Conservation (phyloP, 176 grass and related monocot genomes). For the Aegilops sharonensis region DNA sequence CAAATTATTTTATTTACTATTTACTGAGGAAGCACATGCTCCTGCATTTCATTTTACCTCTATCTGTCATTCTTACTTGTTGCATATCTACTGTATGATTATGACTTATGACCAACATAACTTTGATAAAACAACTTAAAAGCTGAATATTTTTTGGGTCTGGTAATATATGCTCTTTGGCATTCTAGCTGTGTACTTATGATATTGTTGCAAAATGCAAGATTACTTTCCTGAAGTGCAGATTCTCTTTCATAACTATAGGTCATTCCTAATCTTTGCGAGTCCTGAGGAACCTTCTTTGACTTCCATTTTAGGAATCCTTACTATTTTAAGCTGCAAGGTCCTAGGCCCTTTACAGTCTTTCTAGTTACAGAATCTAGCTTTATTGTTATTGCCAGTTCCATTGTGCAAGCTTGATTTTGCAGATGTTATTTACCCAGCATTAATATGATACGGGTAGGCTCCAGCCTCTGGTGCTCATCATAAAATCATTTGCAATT, state of each 20-base stretch:
- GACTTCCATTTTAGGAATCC: not conserved
- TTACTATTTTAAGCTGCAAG: not conserved
- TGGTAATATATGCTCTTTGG: not conserved
- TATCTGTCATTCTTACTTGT: not conserved
- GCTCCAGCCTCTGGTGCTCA: not conserved
- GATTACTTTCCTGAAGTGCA: not conserved
- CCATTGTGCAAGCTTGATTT: not conserved
- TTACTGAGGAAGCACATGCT: not conserved
- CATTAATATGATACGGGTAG: not conserved
- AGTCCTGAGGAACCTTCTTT: not conserved
- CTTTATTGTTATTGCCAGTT: not conserved
- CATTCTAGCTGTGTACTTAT: not conserved
- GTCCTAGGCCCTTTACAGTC: not conserved
- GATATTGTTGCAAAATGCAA: not conserved
- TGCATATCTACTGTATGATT: not conserved
- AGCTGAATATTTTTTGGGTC: not conserved
- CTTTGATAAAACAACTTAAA: not conserved
- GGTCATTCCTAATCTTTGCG: not conserved
- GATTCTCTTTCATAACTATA: not conserved
- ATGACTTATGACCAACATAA: not conserved
- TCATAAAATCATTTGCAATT: not conserved
- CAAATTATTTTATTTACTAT: not conserved
- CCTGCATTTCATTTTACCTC: not conserved
- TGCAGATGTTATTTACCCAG: not conserved
- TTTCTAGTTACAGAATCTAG: not conserved